These are phyloP conservation scores for Manihot esculenta DNA, from an alignment of 441 rosid genomes.

Conservation along the genomic window DNA sequence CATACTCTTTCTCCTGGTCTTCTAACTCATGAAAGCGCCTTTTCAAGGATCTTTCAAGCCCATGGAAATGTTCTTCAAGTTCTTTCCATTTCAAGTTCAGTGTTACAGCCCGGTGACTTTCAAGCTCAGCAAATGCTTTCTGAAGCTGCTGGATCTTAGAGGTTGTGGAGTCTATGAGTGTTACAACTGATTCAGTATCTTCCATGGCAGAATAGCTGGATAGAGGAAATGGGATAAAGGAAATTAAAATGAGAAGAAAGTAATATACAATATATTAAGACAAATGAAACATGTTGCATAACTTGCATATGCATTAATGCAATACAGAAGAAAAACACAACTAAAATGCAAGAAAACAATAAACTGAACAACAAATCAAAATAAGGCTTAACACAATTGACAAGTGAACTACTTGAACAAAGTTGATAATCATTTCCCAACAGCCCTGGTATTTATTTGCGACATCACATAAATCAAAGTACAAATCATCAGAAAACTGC, in stretches of 20 bases:
- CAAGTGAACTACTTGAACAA: conserved; percentile 1
- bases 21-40: conserved; percentile 95
- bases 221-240: neutral
- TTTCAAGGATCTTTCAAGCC: conserved; percentile 95
- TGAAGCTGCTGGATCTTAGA: conserved; percentile 97
- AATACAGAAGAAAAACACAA: neutral
- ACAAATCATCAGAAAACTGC: neutral
- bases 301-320: neutral
- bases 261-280: neutral
- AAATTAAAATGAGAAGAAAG: neutral
- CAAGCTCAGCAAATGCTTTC: conserved; percentile 97
- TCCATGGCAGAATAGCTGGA: conserved; percentile 59
- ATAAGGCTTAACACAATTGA: neutral
- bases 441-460: neutral
- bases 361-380: neutral
- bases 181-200: conserved; percentile 64
- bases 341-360: neutral
- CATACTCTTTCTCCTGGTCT: conserved; percentile 82
- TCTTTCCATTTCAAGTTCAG: conserved; percentile 96
- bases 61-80: conserved; percentile 94
- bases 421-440: neutral
- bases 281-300: neutral
- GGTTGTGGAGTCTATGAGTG: conserved; percentile 77
- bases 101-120: conserved; percentile 80
- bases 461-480: neutral